Evolutionary conservation across 371 early-diverging fungal species (phyloP), one percentile per base, ranked within the genome.

Genomic region (Sporodiniella umbellata): DNA sequence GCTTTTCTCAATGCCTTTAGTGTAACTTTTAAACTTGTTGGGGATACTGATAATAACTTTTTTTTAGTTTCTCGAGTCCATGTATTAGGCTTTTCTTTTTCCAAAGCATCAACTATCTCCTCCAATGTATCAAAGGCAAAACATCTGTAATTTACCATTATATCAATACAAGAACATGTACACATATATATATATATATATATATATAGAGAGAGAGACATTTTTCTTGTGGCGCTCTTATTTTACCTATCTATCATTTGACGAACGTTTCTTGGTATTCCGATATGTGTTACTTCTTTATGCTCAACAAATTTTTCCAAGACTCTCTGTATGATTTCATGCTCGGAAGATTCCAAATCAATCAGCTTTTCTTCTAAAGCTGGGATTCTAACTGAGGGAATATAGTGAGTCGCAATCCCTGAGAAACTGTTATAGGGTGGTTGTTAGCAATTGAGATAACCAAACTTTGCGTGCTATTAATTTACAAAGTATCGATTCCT

Each of bases 371-470:
- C 64, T n/a, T 82, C 75, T 55, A 98, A 78, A 8, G 87, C 72
- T 0, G 87, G 77, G 39, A 96, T 56, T 21, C 96, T 82, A 40
- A 85, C 84, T 1, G 92, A 84, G 6, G 97, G 95, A 33, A 98
- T 89, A 64, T 88, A 97, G 70, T 98, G 98, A 7, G 98, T 95
- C 8, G 95, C 96, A 60, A 98, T 85, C n/a, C 99, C 98, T 8
- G 95, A 85, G 62, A 79, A 78, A 42, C 89, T 92, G n/a, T n/a
- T n/a, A n/a, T n/a, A n/a, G n/a, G n/a, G n/a, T n/a, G n/a, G n/a
- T n/a, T n/a, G n/a, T n/a, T n/a, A n/a, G n/a, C n/a, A n/a, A n/a
- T n/a, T n/a, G n/a, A n/a, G n/a, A n/a, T n/a, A n/a, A n/a, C n/a
- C n/a, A n/a, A n/a, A n/a, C n/a, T n/a, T 7, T 28, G 30, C 30